Percentiles rank a stretch among this genome's conserved stretches.
Conservation (phyloP, 129 eudicot species). For the Solidago caesia region DNA sequence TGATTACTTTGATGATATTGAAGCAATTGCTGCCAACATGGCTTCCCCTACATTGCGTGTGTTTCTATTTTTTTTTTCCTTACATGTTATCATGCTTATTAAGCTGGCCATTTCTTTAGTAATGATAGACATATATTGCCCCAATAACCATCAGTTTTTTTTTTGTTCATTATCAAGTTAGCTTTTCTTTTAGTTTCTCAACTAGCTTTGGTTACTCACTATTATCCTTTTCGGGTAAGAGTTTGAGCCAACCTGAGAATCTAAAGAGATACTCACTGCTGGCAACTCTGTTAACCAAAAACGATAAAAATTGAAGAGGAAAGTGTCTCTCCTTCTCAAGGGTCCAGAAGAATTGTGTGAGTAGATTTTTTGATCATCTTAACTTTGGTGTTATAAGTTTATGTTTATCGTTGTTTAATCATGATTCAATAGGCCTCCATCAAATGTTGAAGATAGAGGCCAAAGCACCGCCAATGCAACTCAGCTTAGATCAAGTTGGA, state of each 20-base stretch:
- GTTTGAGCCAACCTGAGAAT: too few species aligned
- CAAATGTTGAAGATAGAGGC: slow-evolving; percentile 40
- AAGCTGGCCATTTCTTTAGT: too few species aligned
- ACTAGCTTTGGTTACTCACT: too few species aligned
- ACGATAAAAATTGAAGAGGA: slow-evolving; percentile 48
- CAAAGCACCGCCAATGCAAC: slow-evolving; percentile 35
- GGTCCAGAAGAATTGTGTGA: slow-evolving; percentile 73
- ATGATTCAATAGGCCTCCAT: slow-evolving; percentile 43
- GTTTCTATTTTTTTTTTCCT: neutral
- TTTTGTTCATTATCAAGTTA: too few species aligned
- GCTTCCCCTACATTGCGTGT: slow-evolving; percentile 47
- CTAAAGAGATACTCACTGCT: slow-evolving; percentile 28
- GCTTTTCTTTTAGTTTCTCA: too few species aligned
- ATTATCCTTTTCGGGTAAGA: too few species aligned
- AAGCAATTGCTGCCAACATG: slow-evolving; percentile 76
- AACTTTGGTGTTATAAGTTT: neutral
- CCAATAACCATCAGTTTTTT: too few species aligned
- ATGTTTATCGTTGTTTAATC: slow-evolving; percentile 2
- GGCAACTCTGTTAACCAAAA: slow-evolving; percentile 32
- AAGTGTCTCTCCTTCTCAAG: slow-evolving; percentile 39
- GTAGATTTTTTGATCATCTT: slow-evolving; percentile 21
- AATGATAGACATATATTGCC: neutral
- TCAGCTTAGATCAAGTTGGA: slow-evolving; percentile 66
- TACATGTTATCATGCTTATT: neutral
- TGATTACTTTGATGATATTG: slow-evolving; percentile 81